Conservation (phyloP, 768 basidiomycete species). For the Royoungia palumana region DNA sequence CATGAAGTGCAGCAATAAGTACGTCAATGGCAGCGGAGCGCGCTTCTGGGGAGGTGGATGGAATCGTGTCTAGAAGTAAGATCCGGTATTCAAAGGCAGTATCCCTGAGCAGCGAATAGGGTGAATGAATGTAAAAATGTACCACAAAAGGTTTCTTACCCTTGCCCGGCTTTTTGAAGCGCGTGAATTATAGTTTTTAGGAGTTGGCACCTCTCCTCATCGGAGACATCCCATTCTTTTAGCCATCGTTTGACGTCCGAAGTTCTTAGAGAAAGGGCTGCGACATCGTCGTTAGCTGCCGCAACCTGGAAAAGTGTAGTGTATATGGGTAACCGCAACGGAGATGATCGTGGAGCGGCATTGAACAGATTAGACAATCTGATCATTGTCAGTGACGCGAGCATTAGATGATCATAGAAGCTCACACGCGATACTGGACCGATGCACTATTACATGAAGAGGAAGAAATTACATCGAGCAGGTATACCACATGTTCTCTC, state of each 20-base stretch:
- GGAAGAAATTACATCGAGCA: conserved; percentile 55
- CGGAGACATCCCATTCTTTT: conserved; percentile 66
- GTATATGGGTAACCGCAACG: conserved; percentile 62
- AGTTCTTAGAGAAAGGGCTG: conserved; percentile 56
- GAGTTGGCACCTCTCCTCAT: conserved; percentile 62
- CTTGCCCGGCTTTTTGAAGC: conserved; percentile 52
- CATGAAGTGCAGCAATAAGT: conserved; percentile 61
- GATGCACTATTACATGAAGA: conserved; percentile 50
- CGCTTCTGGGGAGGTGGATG: conserved; percentile 49
- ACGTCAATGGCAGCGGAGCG: conserved; percentile 54
- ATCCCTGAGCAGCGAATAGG: conserved; percentile 36
- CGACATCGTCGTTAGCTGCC: conserved; percentile 56
- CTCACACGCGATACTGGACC: conserved; percentile 74
- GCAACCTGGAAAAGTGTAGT: conserved; percentile 59
- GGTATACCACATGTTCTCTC: conserved; percentile 44
- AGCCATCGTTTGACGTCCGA: conserved; percentile 73
- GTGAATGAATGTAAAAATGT: not conserved
- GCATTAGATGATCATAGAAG: not conserved
- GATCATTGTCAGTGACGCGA: conserved; percentile 7
- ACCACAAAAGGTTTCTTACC: conserved; percentile 43
- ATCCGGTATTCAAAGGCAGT: conserved; percentile 64
- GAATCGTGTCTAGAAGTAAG: conserved; percentile 58
- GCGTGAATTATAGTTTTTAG: conserved; percentile 60
- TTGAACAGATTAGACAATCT: conserved; percentile 86
- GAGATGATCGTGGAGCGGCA: conserved; percentile 60